Evolutionary conservation across 2,329 filamentous ascomycete species (phyloP).

Genomic region (Trichoderma semiorbis): DNA sequence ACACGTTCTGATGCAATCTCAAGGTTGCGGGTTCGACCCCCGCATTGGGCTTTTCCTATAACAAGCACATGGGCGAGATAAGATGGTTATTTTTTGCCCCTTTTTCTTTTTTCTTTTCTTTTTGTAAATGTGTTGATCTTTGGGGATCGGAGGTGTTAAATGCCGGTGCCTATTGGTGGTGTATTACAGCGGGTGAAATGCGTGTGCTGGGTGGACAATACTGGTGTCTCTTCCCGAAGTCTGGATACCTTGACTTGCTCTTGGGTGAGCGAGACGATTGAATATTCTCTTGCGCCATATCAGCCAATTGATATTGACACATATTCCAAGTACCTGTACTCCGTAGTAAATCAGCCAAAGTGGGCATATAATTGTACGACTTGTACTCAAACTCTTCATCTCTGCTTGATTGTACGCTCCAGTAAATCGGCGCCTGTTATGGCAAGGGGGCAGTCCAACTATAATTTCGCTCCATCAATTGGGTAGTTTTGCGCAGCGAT

Average conservation of each 20-base stretch:
- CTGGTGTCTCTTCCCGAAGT: not conserved
- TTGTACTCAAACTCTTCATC: not conserved
- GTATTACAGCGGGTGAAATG: not conserved
- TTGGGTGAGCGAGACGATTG: not conserved
- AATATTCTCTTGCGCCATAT: not conserved
- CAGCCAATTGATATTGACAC: not conserved
- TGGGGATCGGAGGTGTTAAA: not conserved
- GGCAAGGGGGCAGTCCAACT: not conserved
- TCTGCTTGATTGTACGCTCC: not conserved
- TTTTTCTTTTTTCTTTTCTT: not conserved
- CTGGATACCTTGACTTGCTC: not conserved
- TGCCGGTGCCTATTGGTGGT: not conserved
- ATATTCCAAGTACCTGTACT: not conserved
- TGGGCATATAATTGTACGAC: not conserved
- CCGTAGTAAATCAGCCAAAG: not conserved
- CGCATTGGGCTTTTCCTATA: conserved; percentile 42
- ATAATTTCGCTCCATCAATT: not conserved
- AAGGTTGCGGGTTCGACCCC: conserved; percentile 55
- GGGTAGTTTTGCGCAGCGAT: fast-evolving
- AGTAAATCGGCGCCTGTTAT: not conserved
- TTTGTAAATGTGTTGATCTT: not conserved
- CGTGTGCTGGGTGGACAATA: not conserved
- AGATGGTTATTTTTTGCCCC: not conserved
- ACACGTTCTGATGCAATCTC: conserved; percentile 31
- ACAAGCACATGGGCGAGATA: not conserved